phyloP scores from a whole-genome alignment of 2,329 filamentous ascomycete species.

The Colletotrichum filicis region DNA sequence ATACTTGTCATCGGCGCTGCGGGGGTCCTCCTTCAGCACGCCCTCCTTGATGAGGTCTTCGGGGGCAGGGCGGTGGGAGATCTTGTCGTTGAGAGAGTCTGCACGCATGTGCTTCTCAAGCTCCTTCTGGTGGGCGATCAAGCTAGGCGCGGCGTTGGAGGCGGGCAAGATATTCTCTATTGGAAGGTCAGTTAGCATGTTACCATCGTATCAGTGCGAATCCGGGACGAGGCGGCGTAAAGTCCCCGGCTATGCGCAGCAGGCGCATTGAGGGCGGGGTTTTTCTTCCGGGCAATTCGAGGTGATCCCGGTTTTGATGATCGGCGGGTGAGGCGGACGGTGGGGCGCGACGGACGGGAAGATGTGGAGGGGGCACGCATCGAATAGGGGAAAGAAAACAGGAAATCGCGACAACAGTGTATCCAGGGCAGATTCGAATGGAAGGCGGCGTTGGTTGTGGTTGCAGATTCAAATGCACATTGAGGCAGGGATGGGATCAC shows the following conservation, averaged over 20 bases:
- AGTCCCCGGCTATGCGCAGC: neutral
- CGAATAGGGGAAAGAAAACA: neutral
- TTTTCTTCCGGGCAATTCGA: neutral
- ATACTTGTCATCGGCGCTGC: constrained; percentile 66
- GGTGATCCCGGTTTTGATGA: constrained; percentile 7
- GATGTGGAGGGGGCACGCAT: neutral
- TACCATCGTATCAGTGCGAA: neutral
- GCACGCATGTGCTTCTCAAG: constrained; percentile 89
- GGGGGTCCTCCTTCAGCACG: constrained; percentile 77
- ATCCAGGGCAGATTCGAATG: neutral
- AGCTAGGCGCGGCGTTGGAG: constrained; percentile 79
- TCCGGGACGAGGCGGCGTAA: neutral
- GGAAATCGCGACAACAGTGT: neutral
- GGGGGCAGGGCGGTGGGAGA: constrained; percentile 80
- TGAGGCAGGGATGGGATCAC: neutral
- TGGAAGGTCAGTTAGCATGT: constrained; percentile 7
- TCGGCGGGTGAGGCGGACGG: constrained; percentile 31
- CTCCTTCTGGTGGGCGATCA: constrained; percentile 85
- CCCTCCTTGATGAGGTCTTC: constrained; percentile 83
- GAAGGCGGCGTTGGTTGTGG: neutral
- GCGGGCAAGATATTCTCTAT: constrained; percentile 88
- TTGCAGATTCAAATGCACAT: neutral
- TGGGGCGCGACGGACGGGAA: constrained; percentile 4
- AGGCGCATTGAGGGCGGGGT: neutral
- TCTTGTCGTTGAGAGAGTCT: constrained; percentile 87